These are phyloP conservation scores for Setaria italica DNA, from an alignment of 202 grass and related monocot species.

Conservation along the genomic window DNA sequence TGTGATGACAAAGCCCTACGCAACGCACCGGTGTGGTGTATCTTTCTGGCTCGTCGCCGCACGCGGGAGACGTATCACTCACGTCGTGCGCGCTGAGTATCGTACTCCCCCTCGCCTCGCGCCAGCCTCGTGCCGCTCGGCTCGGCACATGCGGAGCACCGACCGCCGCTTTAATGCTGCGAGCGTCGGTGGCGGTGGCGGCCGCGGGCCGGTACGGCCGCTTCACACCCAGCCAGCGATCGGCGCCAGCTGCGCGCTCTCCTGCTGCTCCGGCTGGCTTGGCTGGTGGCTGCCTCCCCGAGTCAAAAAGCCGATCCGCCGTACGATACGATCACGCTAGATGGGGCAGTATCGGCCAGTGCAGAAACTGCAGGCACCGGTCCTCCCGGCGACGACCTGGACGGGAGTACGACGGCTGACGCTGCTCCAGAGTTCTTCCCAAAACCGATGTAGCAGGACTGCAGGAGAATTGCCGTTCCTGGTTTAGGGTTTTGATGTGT, in stretches of 20 bases:
- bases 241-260: not conserved
- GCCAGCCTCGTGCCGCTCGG: not conserved
- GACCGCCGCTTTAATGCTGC: not conserved
- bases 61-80: not conserved
- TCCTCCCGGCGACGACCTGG: constrained; percentile 7
- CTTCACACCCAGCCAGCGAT: too few species aligned
- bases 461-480: not conserved
- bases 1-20: too few species aligned
- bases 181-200: constrained; percentile 24
- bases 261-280: not conserved
- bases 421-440: not conserved
- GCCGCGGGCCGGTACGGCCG: not conserved
- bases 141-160: not conserved
- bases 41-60: not conserved
- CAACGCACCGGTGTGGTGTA: too few species aligned
- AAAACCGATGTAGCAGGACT: not conserved
- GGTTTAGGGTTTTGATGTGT: not conserved
- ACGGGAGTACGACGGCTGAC: not conserved
- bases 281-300: not conserved
- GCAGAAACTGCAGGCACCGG: not conserved
- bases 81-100: not conserved
- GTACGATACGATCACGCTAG: constrained; percentile 13
- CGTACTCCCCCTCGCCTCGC: not conserved
- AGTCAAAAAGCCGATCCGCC: constrained; percentile 20
- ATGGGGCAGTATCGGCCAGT: not conserved